phyloP scores from a whole-genome alignment of 306 rosid species.

The Cucumis melo region DNA sequence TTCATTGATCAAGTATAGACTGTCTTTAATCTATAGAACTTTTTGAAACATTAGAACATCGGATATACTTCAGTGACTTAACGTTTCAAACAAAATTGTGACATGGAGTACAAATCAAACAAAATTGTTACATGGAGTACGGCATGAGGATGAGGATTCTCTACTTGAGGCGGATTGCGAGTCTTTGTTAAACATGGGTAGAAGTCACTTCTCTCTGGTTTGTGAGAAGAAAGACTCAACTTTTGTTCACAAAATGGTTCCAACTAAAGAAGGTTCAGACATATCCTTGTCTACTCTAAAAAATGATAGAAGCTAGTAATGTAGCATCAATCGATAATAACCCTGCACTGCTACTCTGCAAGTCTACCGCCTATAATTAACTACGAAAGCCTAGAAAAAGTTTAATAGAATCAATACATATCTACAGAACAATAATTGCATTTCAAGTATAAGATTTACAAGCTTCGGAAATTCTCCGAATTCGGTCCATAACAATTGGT shows the following conservation, averaged over 20 bases:
- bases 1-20: background rate
- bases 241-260: background rate
- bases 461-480: slow-evolving; percentile 38
- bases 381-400: background rate
- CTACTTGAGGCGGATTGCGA: background rate
- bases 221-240: background rate
- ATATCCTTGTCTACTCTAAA: background rate
- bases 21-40: background rate
- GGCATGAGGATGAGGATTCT: background rate
- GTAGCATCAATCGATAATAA: background rate
- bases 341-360: background rate
- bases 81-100: too few species aligned
- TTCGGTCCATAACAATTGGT: slow-evolving; percentile 57
- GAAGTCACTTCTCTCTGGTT: background rate
- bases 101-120: too few species aligned
- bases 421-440: background rate
- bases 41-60: background rate
- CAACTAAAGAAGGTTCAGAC: background rate
- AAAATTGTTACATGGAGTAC: too few species aligned
- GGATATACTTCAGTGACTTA: too few species aligned
- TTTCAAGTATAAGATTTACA: slow-evolving; percentile 42
- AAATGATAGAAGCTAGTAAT: background rate
- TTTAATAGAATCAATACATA: background rate
- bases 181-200: background rate
- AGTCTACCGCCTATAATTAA: background rate